Percentiles rank a stretch among this genome's conserved stretches.
Conservation (phyloP, 306 rosid species). For the Carpinus viminea region DNA sequence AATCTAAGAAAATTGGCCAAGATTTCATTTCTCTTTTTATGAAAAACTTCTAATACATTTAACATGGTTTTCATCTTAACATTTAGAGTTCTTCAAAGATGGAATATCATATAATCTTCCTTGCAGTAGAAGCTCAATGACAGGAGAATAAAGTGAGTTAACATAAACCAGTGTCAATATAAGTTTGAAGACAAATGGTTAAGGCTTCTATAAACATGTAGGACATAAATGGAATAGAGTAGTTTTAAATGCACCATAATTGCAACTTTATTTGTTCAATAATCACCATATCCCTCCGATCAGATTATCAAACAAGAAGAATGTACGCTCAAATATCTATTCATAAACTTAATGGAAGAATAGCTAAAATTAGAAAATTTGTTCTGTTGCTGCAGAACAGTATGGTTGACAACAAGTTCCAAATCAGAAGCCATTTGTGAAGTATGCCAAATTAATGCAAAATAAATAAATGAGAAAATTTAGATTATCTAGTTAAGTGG, state of each 20-base stretch:
- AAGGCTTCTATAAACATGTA: too few species aligned
- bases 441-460: conserved; percentile 9
- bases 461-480: neutral
- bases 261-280: too few species aligned
- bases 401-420: neutral
- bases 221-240: too few species aligned
- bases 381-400: neutral
- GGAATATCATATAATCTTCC: neutral
- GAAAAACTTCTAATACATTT: neutral
- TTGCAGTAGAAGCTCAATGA: neutral
- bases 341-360: too few species aligned
- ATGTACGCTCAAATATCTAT: too few species aligned
- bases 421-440: neutral
- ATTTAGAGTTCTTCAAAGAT: neutral
- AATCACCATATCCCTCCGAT: too few species aligned
- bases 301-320: too few species aligned
- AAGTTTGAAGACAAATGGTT: too few species aligned
- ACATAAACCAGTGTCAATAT: too few species aligned
- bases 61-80: neutral
- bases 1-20: neutral
- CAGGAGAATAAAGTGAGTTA: neutral
- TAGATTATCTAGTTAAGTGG: neutral
- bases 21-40: neutral
- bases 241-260: too few species aligned
- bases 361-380: neutral